phyloP scores from a whole-genome alignment of 192 early-diverging fungal genomes.

The Chytriomyces sp. region DNA sequence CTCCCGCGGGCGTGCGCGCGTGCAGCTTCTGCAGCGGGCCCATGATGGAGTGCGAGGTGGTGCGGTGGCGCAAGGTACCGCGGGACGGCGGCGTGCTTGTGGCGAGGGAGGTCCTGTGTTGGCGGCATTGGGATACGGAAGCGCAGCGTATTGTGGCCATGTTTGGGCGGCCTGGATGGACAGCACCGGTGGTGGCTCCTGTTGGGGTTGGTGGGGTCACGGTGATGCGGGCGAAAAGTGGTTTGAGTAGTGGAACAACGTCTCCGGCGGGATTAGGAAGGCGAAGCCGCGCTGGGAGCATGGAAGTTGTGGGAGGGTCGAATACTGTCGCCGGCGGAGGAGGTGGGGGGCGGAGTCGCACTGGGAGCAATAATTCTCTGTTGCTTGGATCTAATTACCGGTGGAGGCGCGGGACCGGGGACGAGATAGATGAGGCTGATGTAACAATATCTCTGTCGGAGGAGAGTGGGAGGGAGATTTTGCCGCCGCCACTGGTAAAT shows the following conservation, averaged over 20 bases:
- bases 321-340: background rate
- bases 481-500: background rate
- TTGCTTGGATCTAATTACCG: background rate
- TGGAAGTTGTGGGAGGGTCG: background rate
- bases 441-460: no score
- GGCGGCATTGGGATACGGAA: conserved; percentile 72
- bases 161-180: conserved; percentile 57
- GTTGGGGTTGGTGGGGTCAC: background rate
- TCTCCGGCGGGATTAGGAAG: background rate
- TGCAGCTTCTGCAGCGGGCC: conserved; percentile 83
- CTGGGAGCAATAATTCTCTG: background rate
- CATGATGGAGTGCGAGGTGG: conserved; percentile 66
- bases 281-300: background rate
- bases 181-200: conserved; percentile 38
- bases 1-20: conserved; percentile 41
- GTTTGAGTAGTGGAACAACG: background rate
- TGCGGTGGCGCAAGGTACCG: conserved; percentile 65
- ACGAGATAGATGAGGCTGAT: no score
- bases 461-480: background rate
- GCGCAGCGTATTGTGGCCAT: conserved; percentile 58
- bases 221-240: background rate
- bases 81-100: conserved; percentile 39
- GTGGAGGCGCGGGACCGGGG: background rate
- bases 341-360: background rate
- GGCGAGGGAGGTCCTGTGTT: conserved; percentile 64